Evolutionary conservation across 805 yeast genomes (phyloP).

Genomic region (Ogataea populi-albae): DNA sequence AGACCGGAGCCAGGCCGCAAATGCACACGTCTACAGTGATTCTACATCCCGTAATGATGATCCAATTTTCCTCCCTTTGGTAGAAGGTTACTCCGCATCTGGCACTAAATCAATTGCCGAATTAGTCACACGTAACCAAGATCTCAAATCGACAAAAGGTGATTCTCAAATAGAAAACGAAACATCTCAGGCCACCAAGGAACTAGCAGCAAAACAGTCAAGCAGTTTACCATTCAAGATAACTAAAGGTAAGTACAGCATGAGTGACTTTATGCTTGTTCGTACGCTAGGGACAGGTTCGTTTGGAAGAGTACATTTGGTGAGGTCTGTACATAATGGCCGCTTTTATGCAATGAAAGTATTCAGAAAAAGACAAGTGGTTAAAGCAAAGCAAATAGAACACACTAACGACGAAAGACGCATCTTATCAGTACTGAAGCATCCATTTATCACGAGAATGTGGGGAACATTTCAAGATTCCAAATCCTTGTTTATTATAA

Average conservation of each 20-base stretch:
- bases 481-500: conserved; percentile 55
- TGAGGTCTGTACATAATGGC: conserved; percentile 56
- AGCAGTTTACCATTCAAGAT: conserved; percentile 22
- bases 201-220: neutral
- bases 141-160: no score
- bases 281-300: conserved; percentile 61
- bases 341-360: conserved; percentile 60
- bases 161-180: no score
- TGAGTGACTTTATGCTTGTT: conserved; percentile 53
- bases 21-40: no score
- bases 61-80: no score
- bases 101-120: no score
- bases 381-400: conserved; percentile 61
- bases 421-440: conserved; percentile 56
- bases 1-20: no score
- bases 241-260: conserved; percentile 56
- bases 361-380: conserved; percentile 54
- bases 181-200: neutral
- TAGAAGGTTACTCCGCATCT: no score
- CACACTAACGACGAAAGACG: conserved; percentile 63
- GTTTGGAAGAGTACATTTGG: conserved; percentile 59
- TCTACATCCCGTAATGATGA: no score
- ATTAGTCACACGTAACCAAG: no score
- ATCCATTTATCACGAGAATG: conserved; percentile 59
- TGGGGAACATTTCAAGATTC: conserved; percentile 68